These are phyloP conservation scores for Arthrobotrys sphaeroides DNA, from an alignment of 2,329 filamentous ascomycete species.

Conservation along the genomic window DNA sequence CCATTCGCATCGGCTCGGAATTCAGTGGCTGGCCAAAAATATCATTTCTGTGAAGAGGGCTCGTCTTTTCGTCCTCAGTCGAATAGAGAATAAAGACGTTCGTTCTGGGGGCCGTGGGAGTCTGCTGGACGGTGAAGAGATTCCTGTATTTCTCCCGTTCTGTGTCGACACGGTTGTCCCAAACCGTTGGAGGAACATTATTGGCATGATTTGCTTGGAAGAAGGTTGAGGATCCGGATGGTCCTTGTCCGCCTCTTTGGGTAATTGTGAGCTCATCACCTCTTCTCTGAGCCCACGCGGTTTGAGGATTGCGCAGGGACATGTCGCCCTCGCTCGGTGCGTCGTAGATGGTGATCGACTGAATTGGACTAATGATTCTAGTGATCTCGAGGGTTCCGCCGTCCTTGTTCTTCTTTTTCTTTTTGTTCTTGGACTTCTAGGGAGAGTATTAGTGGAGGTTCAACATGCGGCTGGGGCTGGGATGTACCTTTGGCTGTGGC, in stretches of 20 bases:
- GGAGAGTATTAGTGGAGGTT: background rate
- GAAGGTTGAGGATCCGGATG: background rate
- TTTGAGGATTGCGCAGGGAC: conserved; percentile 22
- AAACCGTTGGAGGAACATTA: background rate
- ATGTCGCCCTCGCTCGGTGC: conserved; percentile 16
- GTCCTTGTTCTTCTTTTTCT: conserved; percentile 11
- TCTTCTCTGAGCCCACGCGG: conserved; percentile 26
- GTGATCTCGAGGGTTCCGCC: background rate
- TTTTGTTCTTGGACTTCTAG: conserved; percentile 17
- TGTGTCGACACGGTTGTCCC: background rate
- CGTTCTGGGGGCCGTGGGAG: background rate
- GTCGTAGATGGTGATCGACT: conserved; percentile 25
- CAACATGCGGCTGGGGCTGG: background rate
- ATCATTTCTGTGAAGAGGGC: conserved; percentile 21
- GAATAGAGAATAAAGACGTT: conserved; percentile 35
- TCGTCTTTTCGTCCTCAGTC: conserved; percentile 36
- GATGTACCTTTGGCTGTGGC: conserved; percentile 43
- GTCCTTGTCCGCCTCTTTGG: background rate
- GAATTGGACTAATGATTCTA: background rate
- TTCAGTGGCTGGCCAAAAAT: background rate
- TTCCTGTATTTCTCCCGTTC: conserved; percentile 1
- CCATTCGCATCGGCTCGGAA: background rate
- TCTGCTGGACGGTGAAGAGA: background rate
- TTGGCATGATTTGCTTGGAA: background rate
- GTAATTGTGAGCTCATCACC: conserved; percentile 20